phyloP scores from a whole-genome alignment of 2,329 filamentous ascomycete genomes.

The Paracamarosporium sp. region DNA sequence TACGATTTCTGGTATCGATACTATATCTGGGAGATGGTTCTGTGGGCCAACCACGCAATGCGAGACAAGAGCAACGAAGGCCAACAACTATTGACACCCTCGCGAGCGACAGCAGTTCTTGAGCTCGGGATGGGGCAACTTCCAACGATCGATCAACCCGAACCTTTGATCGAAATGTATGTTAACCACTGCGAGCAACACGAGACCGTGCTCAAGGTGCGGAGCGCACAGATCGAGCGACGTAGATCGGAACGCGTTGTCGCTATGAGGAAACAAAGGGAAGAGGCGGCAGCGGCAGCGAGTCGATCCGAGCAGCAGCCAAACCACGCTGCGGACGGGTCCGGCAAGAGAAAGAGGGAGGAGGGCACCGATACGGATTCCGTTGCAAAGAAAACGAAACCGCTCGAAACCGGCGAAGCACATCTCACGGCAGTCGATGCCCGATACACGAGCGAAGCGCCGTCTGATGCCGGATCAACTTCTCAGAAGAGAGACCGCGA shows the following conservation, averaged over 20 bases:
- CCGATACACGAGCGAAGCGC: slow-evolving; percentile 41
- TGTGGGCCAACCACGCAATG: slow-evolving; percentile 66
- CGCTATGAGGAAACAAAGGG: slow-evolving; percentile 66
- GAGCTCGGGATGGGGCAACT: slow-evolving; percentile 70
- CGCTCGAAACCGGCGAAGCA: slow-evolving; percentile 38
- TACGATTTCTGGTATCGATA: slow-evolving; percentile 95
- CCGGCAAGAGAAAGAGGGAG: slow-evolving; percentile 76
- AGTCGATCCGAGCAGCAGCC: slow-evolving; percentile 22
- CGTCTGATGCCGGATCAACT: slow-evolving; percentile 34
- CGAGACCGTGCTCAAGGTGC: slow-evolving; percentile 77
- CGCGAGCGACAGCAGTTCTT: slow-evolving; percentile 77
- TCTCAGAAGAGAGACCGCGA: slow-evolving; percentile 82
- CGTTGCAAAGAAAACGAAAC: slow-evolving; percentile 71
- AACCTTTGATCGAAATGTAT: slow-evolving; percentile 76
- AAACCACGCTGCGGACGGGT: slow-evolving; percentile 52
- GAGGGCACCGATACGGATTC: slow-evolving; percentile 55
- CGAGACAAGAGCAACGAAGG: slow-evolving; percentile 58
- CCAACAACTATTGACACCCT: slow-evolving; percentile 63
- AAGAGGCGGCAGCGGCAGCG: slow-evolving; percentile 64
- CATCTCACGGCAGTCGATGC: slow-evolving; percentile 20
- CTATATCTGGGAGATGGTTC: slow-evolving; percentile 88
- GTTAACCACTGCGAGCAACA: slow-evolving; percentile 87
- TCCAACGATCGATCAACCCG: slow-evolving; percentile 75
- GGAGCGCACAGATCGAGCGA: slow-evolving; percentile 75
- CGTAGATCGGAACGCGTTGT: slow-evolving; percentile 62